Conservation (phyloP, 805 yeast genomes). For the Starmerella scarabaei region DNA sequence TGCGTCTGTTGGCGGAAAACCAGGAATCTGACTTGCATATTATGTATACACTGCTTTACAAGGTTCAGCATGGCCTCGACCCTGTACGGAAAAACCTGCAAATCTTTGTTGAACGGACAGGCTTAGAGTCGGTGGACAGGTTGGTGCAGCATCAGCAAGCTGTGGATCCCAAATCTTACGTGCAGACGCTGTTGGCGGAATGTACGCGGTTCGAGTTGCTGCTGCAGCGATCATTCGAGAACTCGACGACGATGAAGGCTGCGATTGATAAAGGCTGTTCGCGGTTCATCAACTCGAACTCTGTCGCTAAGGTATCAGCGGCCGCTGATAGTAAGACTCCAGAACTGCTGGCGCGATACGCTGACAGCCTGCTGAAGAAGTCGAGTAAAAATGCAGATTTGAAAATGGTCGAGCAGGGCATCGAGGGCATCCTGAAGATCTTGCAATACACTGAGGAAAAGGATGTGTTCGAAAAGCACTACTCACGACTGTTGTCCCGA, state of each 20-base stretch:
- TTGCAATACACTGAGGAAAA: slow-evolving; percentile 84
- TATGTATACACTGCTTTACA: slow-evolving; percentile 59
- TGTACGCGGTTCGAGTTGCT: slow-evolving; percentile 55
- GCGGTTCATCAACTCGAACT: slow-evolving; percentile 66
- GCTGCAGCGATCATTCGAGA: slow-evolving; percentile 53
- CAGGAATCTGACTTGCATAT: slow-evolving; percentile 61
- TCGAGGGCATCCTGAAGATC: slow-evolving; percentile 73
- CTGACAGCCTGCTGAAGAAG: slow-evolving; percentile 70
- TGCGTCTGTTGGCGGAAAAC: slow-evolving; percentile 57
- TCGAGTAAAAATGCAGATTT: slow-evolving; percentile 54
- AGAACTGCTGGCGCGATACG: slow-evolving; percentile 77
- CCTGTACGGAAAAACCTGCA: slow-evolving; percentile 66
- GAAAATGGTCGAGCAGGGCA: slow-evolving; percentile 50
- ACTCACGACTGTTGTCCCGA: slow-evolving; percentile 77
- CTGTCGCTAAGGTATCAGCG: slow-evolving; percentile 46
- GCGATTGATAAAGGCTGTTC: slow-evolving; percentile 85
- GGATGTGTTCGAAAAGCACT: slow-evolving; percentile 88
- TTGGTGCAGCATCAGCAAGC: slow-evolving; percentile 50
- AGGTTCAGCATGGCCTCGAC: slow-evolving; percentile 67
- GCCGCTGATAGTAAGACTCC: slow-evolving; percentile 62
- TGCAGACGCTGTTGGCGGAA: slow-evolving; percentile 59
- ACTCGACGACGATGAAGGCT: slow-evolving; percentile 65
- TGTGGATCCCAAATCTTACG: slow-evolving; percentile 65
- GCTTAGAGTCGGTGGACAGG: slow-evolving; percentile 35
- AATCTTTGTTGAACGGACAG: slow-evolving; percentile 54